Base-by-base conservation (phyloP, 2,329 filamentous ascomycete species). In the Trichophyton equinum region DNA sequence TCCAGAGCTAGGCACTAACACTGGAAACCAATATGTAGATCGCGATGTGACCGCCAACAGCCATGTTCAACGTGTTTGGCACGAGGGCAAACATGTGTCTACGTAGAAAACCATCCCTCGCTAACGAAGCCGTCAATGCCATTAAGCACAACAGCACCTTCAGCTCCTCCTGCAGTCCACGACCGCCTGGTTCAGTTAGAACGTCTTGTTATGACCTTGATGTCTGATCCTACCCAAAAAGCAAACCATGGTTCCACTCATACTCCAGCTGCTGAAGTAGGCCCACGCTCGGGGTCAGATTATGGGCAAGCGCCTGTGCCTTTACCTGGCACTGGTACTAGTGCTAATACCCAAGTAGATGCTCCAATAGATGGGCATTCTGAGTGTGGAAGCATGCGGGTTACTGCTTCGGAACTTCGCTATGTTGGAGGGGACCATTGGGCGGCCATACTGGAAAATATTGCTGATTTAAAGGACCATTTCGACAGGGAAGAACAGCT, bases 51-150 rank as follows among this genome's bases (percentile, higher is more conserved):
- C 68, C 79, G 81, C 64, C 75, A 75, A 49, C 76, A 79, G 49
- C 81, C 81, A 57, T 83, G 81, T 71, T 79, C 81, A 65, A 81
- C 79, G 62, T 83, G 81, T 68, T 76, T 76, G 20, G 79, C 79
- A 67, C 77, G 81, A 61, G 80, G 79, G 62, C 78, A 82, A 65
- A 76, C 77, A 62, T 83, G 81, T 71, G 77, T 74, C 63, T 82
- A 82, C 73, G 76, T 77, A 49, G 73, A 68, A 67, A 67, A 69
- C 63, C 70, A 69, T 64, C 20, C 46, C 6, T 13, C 46, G 11
- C 11, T 27, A 65, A 68, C 62, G 71, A 73, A 55, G 74, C 75
- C 62, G 76, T 79, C 49, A 40, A 73, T 74, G 18, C 75, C 74
- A 61, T 78, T 77, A 38, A 75, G 75, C 58, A 76, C 75, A 49